Conservation (phyloP, 129 eudicot species). For the Flaveria bidentis region DNA sequence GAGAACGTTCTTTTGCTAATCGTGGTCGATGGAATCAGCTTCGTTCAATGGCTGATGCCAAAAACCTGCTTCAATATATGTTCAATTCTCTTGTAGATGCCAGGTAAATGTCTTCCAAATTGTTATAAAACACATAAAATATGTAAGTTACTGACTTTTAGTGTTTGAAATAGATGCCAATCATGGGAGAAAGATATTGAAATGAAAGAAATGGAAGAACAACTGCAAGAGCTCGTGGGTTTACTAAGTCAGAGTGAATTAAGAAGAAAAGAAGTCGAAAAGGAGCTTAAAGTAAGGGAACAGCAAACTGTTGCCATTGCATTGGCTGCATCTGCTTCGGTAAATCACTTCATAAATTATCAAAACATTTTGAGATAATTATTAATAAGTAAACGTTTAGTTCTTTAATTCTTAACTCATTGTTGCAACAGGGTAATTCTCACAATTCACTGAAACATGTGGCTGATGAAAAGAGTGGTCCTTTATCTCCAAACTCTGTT, state of each 20-base stretch:
- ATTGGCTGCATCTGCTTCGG: slow-evolving; percentile 67
- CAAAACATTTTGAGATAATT: neutral
- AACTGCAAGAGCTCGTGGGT: slow-evolving; percentile 86
- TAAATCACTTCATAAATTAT: slow-evolving; percentile 26
- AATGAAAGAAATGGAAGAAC: slow-evolving; percentile 96
- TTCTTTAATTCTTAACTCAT: slow-evolving; percentile 2
- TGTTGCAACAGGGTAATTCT: slow-evolving; percentile 56
- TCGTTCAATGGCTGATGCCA: slow-evolving; percentile 99
- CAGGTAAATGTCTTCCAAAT: slow-evolving; percentile 38
- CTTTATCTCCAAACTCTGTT: slow-evolving; percentile 77
- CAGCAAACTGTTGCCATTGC: slow-evolving; percentile 67
- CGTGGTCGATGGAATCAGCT: slow-evolving; percentile 98
- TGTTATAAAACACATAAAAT: neutral
- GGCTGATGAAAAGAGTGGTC: slow-evolving; percentile 77
- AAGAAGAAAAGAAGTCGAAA: slow-evolving; percentile 87
- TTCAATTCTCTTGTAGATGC: slow-evolving; percentile 82
- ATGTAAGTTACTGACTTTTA: slow-evolving; percentile 12
- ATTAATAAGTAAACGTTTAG: neutral
- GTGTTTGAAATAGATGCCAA: slow-evolving; percentile 63
- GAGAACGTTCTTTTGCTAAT: slow-evolving; percentile 75
- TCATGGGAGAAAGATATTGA: slow-evolving; percentile 82
- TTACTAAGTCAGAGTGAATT: slow-evolving; percentile 83
- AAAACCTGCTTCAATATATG: slow-evolving; percentile 82
- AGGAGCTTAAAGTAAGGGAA: slow-evolving; percentile 82
- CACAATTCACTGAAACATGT: slow-evolving; percentile 66